Base-by-base conservation (phyloP, 139 green algal genomes). In the Limnomonas spitsbergensis region DNA sequence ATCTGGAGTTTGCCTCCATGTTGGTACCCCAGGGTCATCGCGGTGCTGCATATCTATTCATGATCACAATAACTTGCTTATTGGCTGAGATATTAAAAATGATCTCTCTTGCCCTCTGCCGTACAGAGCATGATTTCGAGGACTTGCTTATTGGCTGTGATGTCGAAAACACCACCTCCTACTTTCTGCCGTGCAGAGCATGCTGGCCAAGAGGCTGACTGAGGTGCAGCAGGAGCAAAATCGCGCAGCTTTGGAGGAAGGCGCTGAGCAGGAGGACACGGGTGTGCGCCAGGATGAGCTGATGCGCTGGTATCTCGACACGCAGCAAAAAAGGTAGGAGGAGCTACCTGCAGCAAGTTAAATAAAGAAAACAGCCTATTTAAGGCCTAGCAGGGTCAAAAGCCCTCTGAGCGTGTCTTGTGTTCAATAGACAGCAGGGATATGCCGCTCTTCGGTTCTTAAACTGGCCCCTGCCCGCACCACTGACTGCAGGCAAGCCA, bases 221-320 rank as follows among this genome's bases (percentile, higher is more conserved):
- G 83, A 91, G 76, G 66, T 88, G 24, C 81, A 92, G 70, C 73
- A 84, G 34, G 71, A 81, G 4, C 78, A 85, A 52, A 40, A 38
- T 34, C 77, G 37, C 34, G 66, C 72, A 14, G 73, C 80, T 31
- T 37, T 75, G 9, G 78, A 81, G 42, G 52, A 67, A 1, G 86
- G 80, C 7, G 39, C 37, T 36, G 78, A 82, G 42, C 53, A 80
- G 56, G 67, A 84, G n/a, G 71, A 77, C 27, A n/a, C 52, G 34
- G 73, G 42, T 29, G 69, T 78, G 4, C 52, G 6, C 2, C 73
- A 78, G 73, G 40, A 82, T 4, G 88, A 95, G 6, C 87, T 98
- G 37, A 78, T 97, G 42, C 53, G 85, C 56, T 97, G 93, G 91
- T 98, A 97, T 82, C 85, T 97, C 66, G 79, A 92, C n/a, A 82